Percentiles rank a stretch among this genome's conserved stretches.
Evolutionary conservation across 2,329 filamentous ascomycete species (phyloP).

Genomic region (Nothopassalora personata): DNA sequence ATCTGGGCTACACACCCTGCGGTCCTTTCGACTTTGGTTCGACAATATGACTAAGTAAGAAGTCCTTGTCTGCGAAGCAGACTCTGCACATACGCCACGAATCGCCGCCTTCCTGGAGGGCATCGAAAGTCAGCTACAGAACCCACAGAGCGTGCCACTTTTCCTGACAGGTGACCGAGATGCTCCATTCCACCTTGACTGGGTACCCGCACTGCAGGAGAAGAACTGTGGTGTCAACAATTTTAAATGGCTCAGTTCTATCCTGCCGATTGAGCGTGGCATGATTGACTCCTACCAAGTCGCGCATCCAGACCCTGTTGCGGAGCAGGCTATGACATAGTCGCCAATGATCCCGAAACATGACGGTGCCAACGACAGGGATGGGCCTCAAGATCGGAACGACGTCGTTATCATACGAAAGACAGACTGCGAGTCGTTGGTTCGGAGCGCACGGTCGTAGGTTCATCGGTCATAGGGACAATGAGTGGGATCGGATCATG

Average conservation of each 20-base stretch:
- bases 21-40: no score
- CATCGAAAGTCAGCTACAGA: no score
- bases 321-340: not conserved
- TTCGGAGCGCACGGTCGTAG: not conserved
- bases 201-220: no score
- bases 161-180: no score
- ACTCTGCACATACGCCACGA: no score
- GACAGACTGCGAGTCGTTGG: not conserved
- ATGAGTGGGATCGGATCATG: not conserved
- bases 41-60: no score
- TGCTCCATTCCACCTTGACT: no score
- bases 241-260: not conserved
- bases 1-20: no score
- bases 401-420: not conserved
- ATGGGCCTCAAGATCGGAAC: not conserved
- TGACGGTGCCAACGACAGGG: not conserved
- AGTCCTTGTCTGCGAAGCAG: no score
- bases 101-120: no score
- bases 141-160: no score
- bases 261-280: not conserved
- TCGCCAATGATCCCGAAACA: not conserved
- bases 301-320: not conserved
- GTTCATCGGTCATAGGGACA: not conserved
- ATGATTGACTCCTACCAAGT: not conserved
- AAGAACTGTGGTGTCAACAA: no score